Conservation (phyloP, 2,329 filamentous ascomycete genomes). For the Fusarium sp. region DNA sequence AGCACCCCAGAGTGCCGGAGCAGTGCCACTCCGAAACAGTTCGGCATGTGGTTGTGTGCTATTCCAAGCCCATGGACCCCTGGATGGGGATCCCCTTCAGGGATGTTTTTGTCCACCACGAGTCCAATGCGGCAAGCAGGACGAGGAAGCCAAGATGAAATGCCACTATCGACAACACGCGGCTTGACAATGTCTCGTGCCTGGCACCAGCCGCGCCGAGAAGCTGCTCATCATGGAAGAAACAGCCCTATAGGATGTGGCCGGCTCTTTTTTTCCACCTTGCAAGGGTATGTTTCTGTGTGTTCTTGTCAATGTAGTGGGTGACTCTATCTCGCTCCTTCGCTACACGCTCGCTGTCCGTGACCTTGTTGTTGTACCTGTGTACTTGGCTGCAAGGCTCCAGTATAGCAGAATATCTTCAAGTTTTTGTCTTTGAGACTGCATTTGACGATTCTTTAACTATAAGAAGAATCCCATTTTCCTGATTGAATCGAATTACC, state of each 20-base stretch:
- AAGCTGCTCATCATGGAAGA: not conserved
- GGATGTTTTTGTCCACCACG: not conserved
- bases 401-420: not conserved
- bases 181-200: slow-evolving; percentile 23
- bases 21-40: not conserved
- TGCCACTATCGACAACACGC: slow-evolving; percentile 18
- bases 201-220: slow-evolving; percentile 11
- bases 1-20: not conserved
- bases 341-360: not conserved
- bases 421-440: not conserved
- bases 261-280: not conserved
- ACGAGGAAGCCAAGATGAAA: slow-evolving; percentile 6
- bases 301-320: not conserved
- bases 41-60: not conserved
- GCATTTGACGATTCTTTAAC: not conserved
- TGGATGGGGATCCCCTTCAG: not conserved
- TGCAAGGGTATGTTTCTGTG: slow-evolving; percentile 8
- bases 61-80: not conserved
- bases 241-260: slow-evolving; percentile 34
- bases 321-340: not conserved
- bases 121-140: slow-evolving; percentile 9
- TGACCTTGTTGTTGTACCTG: not conserved
- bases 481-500: not conserved
- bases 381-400: not conserved
- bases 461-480: not conserved